Percentiles rank a stretch among this genome's conserved stretches.
Conservation (phyloP, 805 yeast species). For the Candida ipomoeae region DNA sequence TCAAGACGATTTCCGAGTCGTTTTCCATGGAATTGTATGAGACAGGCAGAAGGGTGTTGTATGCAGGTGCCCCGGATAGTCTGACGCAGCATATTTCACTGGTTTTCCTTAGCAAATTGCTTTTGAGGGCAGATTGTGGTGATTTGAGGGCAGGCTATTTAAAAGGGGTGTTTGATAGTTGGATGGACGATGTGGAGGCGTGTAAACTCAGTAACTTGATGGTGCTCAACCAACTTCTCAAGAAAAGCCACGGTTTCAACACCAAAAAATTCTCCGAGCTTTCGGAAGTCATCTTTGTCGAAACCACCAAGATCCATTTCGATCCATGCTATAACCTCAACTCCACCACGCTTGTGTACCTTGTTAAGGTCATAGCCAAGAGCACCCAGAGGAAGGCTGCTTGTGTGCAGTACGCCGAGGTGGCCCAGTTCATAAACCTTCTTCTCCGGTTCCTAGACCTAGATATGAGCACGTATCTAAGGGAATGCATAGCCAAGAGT, state of each 20-base stretch:
- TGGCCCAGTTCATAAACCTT: conserved; percentile 48
- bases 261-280: conserved; percentile 6
- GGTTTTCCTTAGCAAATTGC: conserved; percentile 47
- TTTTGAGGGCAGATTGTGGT: conserved; percentile 48
- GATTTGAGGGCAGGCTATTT: conserved; percentile 18
- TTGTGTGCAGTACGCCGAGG: conserved; percentile 23
- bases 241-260: conserved; percentile 12
- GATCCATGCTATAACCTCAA: background rate
- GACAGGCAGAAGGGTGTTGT: conserved; percentile 29
- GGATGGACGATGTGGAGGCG: conserved; percentile 13
- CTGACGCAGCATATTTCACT: conserved; percentile 60
- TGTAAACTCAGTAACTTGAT: conserved; percentile 37
- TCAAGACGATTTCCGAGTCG: conserved; percentile 33
- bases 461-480: conserved; percentile 47
- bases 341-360: conserved; percentile 22
- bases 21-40: conserved; percentile 23
- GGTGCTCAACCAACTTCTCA: conserved; percentile 36
- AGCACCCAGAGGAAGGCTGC: background rate
- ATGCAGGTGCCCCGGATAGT: conserved; percentile 28
- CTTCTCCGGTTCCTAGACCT: conserved; percentile 34
- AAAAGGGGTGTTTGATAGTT: conserved; percentile 9
- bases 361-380: conserved; percentile 36
- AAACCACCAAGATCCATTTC: conserved; percentile 4
- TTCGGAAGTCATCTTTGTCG: conserved; percentile 5
- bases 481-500: conserved; percentile 67